Evolutionary conservation across 2,329 filamentous ascomycete genomes (phyloP).

Genomic region (Cytospora mali): DNA sequence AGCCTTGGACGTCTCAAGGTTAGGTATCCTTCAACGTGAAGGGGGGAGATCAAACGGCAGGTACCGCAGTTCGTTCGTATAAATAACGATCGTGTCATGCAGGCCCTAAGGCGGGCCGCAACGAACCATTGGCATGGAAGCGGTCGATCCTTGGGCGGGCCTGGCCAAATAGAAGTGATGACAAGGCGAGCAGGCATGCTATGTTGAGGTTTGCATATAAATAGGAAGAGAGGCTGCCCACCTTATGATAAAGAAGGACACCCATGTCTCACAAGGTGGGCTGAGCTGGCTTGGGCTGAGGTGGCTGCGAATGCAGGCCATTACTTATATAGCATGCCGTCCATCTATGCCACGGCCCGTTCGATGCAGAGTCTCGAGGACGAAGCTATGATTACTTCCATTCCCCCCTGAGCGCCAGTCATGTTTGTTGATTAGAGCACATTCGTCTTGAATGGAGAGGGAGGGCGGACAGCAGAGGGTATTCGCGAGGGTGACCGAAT

Average conservation of each 20-base stretch:
- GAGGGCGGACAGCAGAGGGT: too few relatives aligned
- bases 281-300: neutral
- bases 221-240: neutral
- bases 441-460: neutral
- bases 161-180: slow-evolving; percentile 8
- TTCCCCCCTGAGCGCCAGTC: neutral
- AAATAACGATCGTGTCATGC: slow-evolving; percentile 15
- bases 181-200: neutral
- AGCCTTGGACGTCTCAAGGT: neutral
- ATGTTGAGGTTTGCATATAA: neutral
- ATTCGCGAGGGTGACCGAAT: neutral
- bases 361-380: neutral
- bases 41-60: neutral
- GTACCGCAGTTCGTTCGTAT: slow-evolving; percentile 3
- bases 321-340: neutral
- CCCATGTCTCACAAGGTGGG: neutral
- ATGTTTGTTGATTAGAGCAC: neutral
- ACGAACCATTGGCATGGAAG: slow-evolving; percentile 1
- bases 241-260: neutral
- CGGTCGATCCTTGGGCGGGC: slow-evolving; percentile 19
- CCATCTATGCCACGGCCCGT: neutral
- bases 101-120: neutral
- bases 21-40: neutral
- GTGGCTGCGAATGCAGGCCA: neutral
- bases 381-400: neutral